These are phyloP conservation scores for Thelonectria discophora DNA, from an alignment of 2,329 filamentous ascomycete species.

Conservation along the genomic window DNA sequence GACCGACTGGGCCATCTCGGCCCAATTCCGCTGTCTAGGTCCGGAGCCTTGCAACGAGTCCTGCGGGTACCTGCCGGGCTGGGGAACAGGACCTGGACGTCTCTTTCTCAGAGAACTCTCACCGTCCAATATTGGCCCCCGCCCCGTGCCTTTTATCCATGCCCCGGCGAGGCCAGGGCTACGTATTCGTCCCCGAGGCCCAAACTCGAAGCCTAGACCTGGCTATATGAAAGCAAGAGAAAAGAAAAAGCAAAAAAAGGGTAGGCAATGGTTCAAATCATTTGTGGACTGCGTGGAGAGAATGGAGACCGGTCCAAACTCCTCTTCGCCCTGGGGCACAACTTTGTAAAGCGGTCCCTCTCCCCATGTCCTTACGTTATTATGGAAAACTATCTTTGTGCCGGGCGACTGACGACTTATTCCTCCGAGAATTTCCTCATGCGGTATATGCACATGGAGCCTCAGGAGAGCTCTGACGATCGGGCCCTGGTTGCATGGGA, in stretches of 20 bases:
- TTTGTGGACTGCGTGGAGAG: slow-evolving; percentile 14
- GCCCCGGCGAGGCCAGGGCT: background rate
- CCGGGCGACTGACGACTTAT: background rate
- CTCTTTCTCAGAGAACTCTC: slow-evolving; percentile 12
- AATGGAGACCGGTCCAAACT: too few species aligned
- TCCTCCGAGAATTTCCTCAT: background rate
- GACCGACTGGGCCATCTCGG: slow-evolving; percentile 18
- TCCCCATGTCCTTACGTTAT: too few species aligned
- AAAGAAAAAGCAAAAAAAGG: background rate
- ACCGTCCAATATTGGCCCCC: too few species aligned
- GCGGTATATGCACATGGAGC: background rate
- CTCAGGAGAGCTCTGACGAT: slow-evolving; percentile 2
- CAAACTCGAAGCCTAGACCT: too few species aligned
- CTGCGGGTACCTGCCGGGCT: background rate
- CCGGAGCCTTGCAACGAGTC: background rate
- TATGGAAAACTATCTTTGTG: background rate
- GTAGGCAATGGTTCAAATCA: background rate
- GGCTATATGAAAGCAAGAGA: too few species aligned
- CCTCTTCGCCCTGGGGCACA: background rate
- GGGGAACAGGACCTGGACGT: background rate
- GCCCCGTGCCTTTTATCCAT: background rate
- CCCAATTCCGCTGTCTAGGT: slow-evolving; percentile 29
- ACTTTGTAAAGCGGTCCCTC: slow-evolving; percentile 23
- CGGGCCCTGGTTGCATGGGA: slow-evolving; percentile 4
- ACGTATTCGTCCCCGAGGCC: too few species aligned